Conservation (phyloP, 192 early-diverging fungal species). For the Spinellus fusiger region DNA sequence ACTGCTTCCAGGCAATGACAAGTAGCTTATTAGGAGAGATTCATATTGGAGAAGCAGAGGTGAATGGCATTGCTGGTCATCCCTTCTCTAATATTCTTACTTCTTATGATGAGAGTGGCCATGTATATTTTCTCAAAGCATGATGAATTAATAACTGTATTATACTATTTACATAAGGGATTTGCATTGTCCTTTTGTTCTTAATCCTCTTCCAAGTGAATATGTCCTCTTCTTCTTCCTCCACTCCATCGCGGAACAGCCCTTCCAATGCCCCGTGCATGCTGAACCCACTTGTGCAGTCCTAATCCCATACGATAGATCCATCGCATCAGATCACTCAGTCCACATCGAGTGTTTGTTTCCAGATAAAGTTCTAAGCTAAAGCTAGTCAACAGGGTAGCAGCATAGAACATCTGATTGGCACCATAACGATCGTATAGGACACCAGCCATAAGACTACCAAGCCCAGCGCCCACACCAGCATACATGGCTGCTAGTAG, state of each 20-base stretch:
- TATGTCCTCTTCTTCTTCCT: conserved; percentile 13
- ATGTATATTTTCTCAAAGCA: conserved; percentile 56
- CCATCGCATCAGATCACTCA: conserved; percentile 16
- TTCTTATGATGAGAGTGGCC: conserved; percentile 59
- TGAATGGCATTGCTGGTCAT: conserved; percentile 76
- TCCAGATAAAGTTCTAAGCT: conserved; percentile 33
- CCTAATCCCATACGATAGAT: conserved; percentile 1
- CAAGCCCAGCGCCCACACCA: conserved; percentile 36
- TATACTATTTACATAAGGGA: background rate
- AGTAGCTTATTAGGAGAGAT: conserved; percentile 41
- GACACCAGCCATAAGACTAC: conserved; percentile 35
- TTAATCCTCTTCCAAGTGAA: conserved; percentile 27
- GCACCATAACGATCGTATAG: conserved; percentile 34
- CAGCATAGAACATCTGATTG: conserved; percentile 33
- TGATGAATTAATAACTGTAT: conserved; percentile 12
- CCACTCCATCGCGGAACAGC: conserved; percentile 37
- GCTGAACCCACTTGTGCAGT: conserved; percentile 18
- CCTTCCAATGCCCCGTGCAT: conserved; percentile 16
- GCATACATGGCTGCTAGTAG: conserved; percentile 34
- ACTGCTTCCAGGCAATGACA: conserved; percentile 61
- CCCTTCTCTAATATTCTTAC: conserved; percentile 80
- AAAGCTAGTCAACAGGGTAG: conserved; percentile 19
- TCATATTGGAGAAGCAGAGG: conserved; percentile 56
- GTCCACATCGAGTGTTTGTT: conserved; percentile 27
- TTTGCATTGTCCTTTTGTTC: background rate